Base-by-base conservation (phyloP, 2,329 filamentous ascomycete species). In the Alternaria burnsii region DNA sequence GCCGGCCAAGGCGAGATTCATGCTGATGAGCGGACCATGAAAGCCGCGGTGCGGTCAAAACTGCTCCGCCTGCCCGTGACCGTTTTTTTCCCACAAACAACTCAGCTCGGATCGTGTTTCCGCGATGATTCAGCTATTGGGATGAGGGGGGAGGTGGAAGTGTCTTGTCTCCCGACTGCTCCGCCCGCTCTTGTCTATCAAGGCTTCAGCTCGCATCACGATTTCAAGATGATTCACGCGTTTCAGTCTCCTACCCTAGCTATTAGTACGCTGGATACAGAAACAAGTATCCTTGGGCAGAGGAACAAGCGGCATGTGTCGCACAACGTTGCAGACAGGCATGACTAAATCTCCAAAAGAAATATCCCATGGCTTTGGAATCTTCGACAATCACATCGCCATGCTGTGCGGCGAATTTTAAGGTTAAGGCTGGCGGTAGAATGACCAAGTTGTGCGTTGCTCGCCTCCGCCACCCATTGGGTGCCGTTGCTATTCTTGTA, bases 401-500 rank as follows among this genome's bases (percentile, higher is more conserved):
- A 22, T 54, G 34, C 46, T 50, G 52, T 59, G 64, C 53, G 58
- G 68, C 58, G 52, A 55, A 58, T 61, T 22, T 63, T 65, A 69
- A 71, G 61, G 62, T 68, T 62, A 67, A 67, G 66, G 63, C 65
- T 67, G 60, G 41, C 46, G 55, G 55, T 53, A 58, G 54, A 50
- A 58, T 58, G 57, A 62, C 59, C 28, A 48, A 53, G 56, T 36
- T 30, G 58, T 59, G 61, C 47, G 47, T 59, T 60, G 58, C 61
- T 69, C 66, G 63, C 65, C 48, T 62, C 60, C 55, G 61, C 62
- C 48, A 41, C 44, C 20, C 18, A 32, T 60, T 58, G 36, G 47
- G 40, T 46, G 41, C 30, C 47, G 59, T 63, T 69, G 47, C 71
- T 75, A 75, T 74, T 74, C 58, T 68, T 67, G 62, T 68, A 58